These are phyloP conservation scores for Obba rivulosa DNA, from an alignment of 768 basidiomycete species.

Conservation along the genomic window DNA sequence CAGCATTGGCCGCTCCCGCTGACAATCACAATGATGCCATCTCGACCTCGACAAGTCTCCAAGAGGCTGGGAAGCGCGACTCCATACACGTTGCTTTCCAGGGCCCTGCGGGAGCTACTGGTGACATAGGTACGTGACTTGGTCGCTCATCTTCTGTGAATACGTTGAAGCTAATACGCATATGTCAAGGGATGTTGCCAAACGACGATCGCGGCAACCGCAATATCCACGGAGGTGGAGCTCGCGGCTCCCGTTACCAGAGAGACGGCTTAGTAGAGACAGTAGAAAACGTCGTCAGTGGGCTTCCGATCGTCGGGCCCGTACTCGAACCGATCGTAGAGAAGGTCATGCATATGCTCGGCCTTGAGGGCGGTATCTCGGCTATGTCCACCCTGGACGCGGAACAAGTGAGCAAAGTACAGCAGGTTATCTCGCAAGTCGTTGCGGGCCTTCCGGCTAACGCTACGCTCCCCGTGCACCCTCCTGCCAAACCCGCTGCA, in stretches of 20 bases:
- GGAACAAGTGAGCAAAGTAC: background rate
- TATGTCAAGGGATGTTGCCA: background rate
- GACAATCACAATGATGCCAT: background rate
- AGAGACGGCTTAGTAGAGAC: too few relatives aligned
- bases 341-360: background rate
- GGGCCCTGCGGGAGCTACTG: background rate
- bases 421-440: background rate
- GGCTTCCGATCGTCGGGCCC: constrained; percentile 5
- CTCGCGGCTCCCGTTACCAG: too few relatives aligned
- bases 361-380: background rate
- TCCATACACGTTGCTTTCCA: background rate
- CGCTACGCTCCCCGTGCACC: background rate
- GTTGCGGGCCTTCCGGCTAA: background rate
- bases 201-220: background rate
- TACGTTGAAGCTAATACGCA: too few relatives aligned
- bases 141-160: too few relatives aligned
- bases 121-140: background rate
- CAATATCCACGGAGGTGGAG: background rate
- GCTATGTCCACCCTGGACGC: background rate
- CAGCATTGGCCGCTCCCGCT: constrained; percentile 24
- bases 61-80: background rate
- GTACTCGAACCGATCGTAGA: background rate
- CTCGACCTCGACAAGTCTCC: constrained; percentile 7
- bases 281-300: too few relatives aligned
- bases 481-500: background rate